phyloP scores from a whole-genome alignment of 192 early-diverging fungal genomes.

The Podila epicladia region DNA sequence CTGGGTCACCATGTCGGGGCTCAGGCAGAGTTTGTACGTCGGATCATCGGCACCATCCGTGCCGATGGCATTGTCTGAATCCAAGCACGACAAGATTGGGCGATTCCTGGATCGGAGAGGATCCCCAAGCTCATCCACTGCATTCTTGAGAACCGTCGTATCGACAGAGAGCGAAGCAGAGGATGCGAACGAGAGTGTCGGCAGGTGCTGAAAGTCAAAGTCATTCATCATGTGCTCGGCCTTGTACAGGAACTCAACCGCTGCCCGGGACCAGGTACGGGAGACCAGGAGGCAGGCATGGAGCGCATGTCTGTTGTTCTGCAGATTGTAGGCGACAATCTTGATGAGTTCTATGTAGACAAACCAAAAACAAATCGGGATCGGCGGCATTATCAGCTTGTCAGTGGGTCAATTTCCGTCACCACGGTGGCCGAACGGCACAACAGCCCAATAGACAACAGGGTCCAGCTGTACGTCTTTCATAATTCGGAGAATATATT shows the following conservation, averaged over 20 bases:
- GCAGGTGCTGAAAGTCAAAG: slow-evolving; percentile 6
- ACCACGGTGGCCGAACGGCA: background rate
- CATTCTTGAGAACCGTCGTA: background rate
- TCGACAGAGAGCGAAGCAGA: background rate
- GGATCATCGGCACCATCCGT: background rate
- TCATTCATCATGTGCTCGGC: slow-evolving; percentile 39
- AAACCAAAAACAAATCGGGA: background rate
- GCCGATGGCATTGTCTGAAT: background rate
- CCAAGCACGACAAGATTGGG: background rate
- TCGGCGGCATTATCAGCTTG: too few species aligned
- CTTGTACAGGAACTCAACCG: slow-evolving; percentile 48
- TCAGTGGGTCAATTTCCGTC: background rate
- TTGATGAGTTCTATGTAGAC: slow-evolving; percentile 26
- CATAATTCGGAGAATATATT: too few species aligned
- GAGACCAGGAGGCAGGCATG: slow-evolving; percentile 42
- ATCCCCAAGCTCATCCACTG: background rate
- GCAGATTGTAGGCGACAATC: slow-evolving; percentile 15
- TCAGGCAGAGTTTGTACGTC: background rate
- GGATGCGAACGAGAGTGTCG: background rate
- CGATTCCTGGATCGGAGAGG: background rate
- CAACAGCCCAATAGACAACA: background rate
- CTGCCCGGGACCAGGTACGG: slow-evolving; percentile 41
- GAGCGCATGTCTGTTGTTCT: slow-evolving; percentile 23
- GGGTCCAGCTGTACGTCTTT: too few species aligned
- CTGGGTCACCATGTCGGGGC: slow-evolving; percentile 7